Base-by-base conservation (phyloP, 2,329 filamentous ascomycete genomes). In the Botrytis galanthina region DNA sequence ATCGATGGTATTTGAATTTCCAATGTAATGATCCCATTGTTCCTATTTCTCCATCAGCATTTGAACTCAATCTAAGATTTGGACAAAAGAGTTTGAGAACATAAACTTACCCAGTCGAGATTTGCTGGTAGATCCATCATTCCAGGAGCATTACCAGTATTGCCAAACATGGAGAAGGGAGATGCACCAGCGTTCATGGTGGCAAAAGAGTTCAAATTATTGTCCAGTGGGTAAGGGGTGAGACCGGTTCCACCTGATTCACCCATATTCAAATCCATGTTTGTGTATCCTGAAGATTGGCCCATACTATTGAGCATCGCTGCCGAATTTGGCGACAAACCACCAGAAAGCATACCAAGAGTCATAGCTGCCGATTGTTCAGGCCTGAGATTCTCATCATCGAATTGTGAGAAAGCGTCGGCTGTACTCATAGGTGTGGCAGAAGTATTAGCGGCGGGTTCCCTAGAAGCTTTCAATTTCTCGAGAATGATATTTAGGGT, bases 401-500 rank as follows among this genome's bases (percentile, higher is more conserved):
- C 78, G 44, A 80, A 79, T 71, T 79, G 75, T 22, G 78, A 75
- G 64, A 80, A 78, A 10, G 75, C 76, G 73, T 80, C 77, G 64
- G 78, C 69, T 59, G 77, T 77, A 70, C 78, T 77, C 16, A 73
- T 72, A 8, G 57, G 72, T 59, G 75, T 75, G 29, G 71, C 67
- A 63, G 46, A 39, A 29, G 61, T 14, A 39, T 35, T 42, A n/a
- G 57, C 32, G 12, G 62, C 62, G 18, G 61, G 79, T 16, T 76
- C 74, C 35, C 81, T 81, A 16, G 87, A 85, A 73, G 83, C 84
- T 78, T 87, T 91, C 71, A 98, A 86, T 81, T 96, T 96, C 46
- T 90, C 87, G 62, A 98, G 84, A 88, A 98, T 94, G 70, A 98
- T 90, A 35, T 90, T 90, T n/a, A 98, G 85, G 37, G 95, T 87